Conservation (phyloP, 73 alveolate genomes). For the Uronychia setigera region DNA sequence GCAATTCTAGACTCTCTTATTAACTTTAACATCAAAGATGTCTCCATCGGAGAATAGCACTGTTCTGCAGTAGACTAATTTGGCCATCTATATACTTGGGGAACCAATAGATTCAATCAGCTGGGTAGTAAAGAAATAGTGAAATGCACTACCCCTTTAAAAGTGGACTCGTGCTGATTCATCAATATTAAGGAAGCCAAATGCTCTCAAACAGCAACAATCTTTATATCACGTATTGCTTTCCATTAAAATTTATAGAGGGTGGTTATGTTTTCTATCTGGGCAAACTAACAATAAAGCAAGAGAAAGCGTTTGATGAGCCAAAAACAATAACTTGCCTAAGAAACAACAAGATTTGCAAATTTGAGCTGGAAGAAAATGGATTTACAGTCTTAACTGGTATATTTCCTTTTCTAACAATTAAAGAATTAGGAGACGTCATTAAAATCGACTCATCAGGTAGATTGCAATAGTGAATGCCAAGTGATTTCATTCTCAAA, state of each 20-base stretch:
- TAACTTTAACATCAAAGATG: background rate
- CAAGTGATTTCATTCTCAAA: background rate
- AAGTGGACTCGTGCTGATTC: background rate
- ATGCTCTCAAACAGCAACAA: background rate
- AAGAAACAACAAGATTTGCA: background rate
- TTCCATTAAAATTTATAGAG: background rate
- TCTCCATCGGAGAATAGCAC: background rate
- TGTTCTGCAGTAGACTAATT: background rate
- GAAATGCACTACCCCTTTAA: background rate
- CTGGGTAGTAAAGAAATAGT: background rate
- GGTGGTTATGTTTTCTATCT: background rate
- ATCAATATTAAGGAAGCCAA: background rate
- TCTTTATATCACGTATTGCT: background rate
- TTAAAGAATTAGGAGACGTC: background rate
- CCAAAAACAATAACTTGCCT: background rate
- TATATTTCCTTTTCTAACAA: background rate
- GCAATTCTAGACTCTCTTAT: background rate
- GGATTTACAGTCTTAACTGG: background rate
- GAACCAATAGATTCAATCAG: background rate
- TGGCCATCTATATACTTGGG: slow-evolving; percentile 3
- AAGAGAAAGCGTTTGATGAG: background rate
- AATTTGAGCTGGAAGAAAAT: background rate
- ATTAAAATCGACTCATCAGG: background rate
- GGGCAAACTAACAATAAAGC: background rate
- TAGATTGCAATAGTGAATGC: background rate